Conservation (phyloP, 176 grass and related monocot species). For the Guadua angustifolia region DNA sequence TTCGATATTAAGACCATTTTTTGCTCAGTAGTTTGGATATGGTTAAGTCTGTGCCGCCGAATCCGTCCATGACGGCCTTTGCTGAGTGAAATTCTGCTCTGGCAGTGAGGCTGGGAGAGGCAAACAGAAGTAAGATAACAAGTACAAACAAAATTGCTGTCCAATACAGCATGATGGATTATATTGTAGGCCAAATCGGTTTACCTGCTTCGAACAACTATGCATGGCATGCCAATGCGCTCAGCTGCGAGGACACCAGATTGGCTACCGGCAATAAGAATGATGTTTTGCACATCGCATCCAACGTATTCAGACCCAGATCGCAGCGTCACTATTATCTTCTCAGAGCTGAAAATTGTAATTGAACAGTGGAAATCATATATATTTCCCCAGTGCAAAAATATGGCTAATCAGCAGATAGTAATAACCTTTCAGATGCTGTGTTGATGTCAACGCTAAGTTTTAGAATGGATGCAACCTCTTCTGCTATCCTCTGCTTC, state of each 20-base stretch:
- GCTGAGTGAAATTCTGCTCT: conserved; percentile 81
- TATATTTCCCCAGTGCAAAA: conserved; percentile 1
- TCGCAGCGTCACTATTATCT: conserved; percentile 63
- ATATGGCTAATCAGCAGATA: conserved; percentile 7
- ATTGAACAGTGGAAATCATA: conserved; percentile 33
- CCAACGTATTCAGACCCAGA: conserved; percentile 66
- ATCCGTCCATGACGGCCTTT: conserved; percentile 80
- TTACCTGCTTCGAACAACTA: not conserved
- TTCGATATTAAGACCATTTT: conserved; percentile 44
- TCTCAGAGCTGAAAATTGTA: conserved; percentile 57
- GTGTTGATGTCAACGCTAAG: conserved; percentile 70
- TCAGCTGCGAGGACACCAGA: conserved; percentile 63
- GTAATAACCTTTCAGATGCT: conserved; percentile 54
- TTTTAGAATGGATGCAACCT: conserved; percentile 85
- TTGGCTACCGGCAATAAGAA: conserved; percentile 73
- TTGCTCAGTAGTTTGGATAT: conserved; percentile 69
- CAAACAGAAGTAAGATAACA: not conserved
- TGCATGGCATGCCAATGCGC: conserved; percentile 41
- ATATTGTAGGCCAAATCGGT: not conserved
- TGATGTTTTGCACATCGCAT: conserved; percentile 57
- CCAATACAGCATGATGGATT: not conserved
- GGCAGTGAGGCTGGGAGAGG: conserved; percentile 57
- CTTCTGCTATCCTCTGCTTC: conserved; percentile 82
- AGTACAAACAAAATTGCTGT: not conserved
- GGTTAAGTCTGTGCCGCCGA: conserved; percentile 70